A percentile compares a stretch with the other conserved stretches of the same genome.
These are phyloP conservation scores for Glycine latifolia DNA, from an alignment of 306 rosid genomes.

Conservation along the genomic window DNA sequence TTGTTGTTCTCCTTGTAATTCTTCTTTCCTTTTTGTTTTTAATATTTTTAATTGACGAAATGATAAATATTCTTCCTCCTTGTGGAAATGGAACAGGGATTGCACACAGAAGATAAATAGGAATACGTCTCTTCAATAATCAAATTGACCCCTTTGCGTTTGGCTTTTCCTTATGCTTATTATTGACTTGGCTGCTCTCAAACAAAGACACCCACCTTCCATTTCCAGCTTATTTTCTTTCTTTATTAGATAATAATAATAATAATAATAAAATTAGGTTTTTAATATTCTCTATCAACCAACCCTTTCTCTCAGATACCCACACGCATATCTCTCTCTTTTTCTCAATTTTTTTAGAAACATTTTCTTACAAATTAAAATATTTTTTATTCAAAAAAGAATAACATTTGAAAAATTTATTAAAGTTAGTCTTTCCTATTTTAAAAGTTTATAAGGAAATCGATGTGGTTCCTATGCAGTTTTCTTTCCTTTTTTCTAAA, in stretches of 20 bases:
- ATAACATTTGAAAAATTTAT: too few relatives aligned
- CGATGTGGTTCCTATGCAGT: not conserved
- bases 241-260: constrained; percentile 25
- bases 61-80: constrained; percentile 21
- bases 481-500: not conserved
- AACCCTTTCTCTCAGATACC: constrained; percentile 29
- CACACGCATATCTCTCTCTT: not conserved
- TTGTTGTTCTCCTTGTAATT: constrained; percentile 5
- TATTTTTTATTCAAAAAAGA: too few relatives aligned
- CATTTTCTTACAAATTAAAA: not conserved
- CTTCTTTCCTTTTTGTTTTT: not conserved
- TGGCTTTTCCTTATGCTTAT: constrained; percentile 54
- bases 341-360: not conserved
- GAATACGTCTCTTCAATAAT: constrained; percentile 59
- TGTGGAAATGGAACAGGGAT: constrained; percentile 47
- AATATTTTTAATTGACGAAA: constrained; percentile 22
- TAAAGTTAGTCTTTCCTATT: too few relatives aligned
- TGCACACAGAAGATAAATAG: constrained; percentile 33
- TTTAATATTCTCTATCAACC: constrained; percentile 21
- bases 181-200: constrained; percentile 50
- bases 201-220: constrained; percentile 45
- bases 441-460: too few relatives aligned
- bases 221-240: constrained; percentile 41
- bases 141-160: constrained; percentile 44
- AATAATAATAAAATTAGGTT: not conserved